Evolutionary conservation across 2,329 filamentous ascomycete species (phyloP).

Genomic region (Xylariaceae sp.): DNA sequence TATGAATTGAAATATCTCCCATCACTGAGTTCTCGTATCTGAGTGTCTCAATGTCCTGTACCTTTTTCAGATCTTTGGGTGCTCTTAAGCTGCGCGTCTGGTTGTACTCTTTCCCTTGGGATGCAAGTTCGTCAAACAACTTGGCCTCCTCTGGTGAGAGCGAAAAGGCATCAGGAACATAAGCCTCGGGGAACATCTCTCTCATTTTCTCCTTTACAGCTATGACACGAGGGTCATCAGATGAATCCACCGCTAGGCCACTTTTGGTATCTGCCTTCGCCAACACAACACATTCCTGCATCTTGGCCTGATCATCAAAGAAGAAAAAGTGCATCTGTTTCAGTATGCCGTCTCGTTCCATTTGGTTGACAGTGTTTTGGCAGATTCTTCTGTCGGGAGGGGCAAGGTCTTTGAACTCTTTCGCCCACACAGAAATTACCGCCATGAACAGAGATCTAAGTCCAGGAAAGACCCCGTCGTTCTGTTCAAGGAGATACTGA

Average conservation of each 20-base stretch:
- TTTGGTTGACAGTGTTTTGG: slow-evolving; percentile 37
- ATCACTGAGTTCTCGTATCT: slow-evolving; percentile 41
- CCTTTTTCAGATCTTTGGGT: slow-evolving; percentile 30
- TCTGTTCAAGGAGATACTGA: slow-evolving; percentile 49
- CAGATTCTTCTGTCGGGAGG: slow-evolving; percentile 45
- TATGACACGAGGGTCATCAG: slow-evolving; percentile 51
- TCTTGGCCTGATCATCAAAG: slow-evolving; percentile 33
- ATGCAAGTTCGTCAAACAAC: slow-evolving; percentile 40
- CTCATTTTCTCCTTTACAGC: slow-evolving; percentile 56
- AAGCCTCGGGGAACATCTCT: slow-evolving; percentile 53
- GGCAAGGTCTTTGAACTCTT: slow-evolving; percentile 48
- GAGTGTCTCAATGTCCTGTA: slow-evolving; percentile 40
- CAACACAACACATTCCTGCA: slow-evolving; percentile 40
- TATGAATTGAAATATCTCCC: slow-evolving; percentile 32
- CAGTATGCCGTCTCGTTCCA: slow-evolving; percentile 36
- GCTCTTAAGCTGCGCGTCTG: slow-evolving; percentile 22
- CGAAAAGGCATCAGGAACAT: slow-evolving; percentile 49
- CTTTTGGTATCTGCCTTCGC: slow-evolving; percentile 23
- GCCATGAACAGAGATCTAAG: slow-evolving; percentile 58
- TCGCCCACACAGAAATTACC: slow-evolving; percentile 53
- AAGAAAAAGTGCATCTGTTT: slow-evolving; percentile 40
- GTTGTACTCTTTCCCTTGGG: slow-evolving; percentile 29
- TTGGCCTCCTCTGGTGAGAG: slow-evolving; percentile 46
- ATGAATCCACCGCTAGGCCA: slow-evolving; percentile 38
- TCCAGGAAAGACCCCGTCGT: slow-evolving; percentile 58